Percentiles rank a stretch among this genome's conserved stretches.
phyloP scores from a whole-genome alignment of 2,329 filamentous ascomycete genomes.

The Passalora sequoiae region DNA sequence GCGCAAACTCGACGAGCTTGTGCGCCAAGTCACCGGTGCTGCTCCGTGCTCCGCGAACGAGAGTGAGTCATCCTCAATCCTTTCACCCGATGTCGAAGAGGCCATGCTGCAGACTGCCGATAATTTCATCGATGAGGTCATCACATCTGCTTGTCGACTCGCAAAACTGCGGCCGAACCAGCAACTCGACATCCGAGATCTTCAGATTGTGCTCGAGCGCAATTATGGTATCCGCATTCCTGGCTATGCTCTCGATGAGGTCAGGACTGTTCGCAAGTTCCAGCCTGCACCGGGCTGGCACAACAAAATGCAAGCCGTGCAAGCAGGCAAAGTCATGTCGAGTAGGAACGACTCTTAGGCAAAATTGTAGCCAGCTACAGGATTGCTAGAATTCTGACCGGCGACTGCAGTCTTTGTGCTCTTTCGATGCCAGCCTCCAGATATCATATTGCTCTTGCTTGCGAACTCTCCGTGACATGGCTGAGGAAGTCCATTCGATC shows the following conservation, averaged over 20 bases:
- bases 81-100: slow-evolving; percentile 95
- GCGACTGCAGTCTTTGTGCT: no score
- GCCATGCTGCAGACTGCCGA: slow-evolving; percentile 85
- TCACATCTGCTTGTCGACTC: slow-evolving; percentile 79
- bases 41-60: slow-evolving; percentile 58
- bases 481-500: no score
- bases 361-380: no score
- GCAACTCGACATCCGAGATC: slow-evolving; percentile 71
- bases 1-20: slow-evolving; percentile 93
- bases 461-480: no score
- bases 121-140: slow-evolving; percentile 88
- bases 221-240: slow-evolving; percentile 76
- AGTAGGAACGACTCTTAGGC: slow-evolving; percentile 1
- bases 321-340: slow-evolving; percentile 74
- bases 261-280: slow-evolving; percentile 89
- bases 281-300: slow-evolving; percentile 86
- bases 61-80: slow-evolving; percentile 55
- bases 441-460: no score
- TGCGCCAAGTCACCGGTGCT: slow-evolving; percentile 85
- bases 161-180: slow-evolving; percentile 90
- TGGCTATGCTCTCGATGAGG: slow-evolving; percentile 88
- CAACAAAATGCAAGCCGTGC: slow-evolving; percentile 93
- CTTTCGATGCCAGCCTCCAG: no score
- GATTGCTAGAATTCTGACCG: no score
- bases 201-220: slow-evolving; percentile 54